Evolutionary conservation across 1,284 basidiomycete species (phyloP).

Genomic region (Microbotryum scabiosae): DNA sequence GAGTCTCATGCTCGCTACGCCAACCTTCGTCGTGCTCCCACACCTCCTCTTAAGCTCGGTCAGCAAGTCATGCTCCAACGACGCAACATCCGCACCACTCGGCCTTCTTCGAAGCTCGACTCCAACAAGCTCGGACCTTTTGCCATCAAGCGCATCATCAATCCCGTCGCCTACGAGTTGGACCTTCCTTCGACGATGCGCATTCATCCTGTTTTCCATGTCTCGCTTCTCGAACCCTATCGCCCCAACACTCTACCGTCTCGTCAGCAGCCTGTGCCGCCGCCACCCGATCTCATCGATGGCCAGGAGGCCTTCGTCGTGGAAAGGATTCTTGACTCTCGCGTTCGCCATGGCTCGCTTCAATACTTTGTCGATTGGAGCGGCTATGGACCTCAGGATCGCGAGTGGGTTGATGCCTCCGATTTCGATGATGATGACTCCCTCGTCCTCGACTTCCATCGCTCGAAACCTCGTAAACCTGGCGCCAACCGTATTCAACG

Average conservation of each 20-base stretch:
- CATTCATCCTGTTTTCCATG: conserved; percentile 13
- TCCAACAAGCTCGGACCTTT: conserved; percentile 11
- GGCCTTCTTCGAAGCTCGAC: conserved; percentile 13
- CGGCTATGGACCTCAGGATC: neutral
- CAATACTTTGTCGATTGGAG: conserved; percentile 8
- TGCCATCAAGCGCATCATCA: neutral
- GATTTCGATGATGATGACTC: too few species aligned
- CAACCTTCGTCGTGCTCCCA: too few species aligned
- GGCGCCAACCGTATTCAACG: too few species aligned
- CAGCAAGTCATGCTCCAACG: conserved; percentile 27
- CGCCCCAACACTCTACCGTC: neutral
- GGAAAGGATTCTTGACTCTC: neutral
- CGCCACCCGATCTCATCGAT: neutral
- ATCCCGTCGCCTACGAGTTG: conserved; percentile 7
- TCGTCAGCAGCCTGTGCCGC: neutral
- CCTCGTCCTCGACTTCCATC: too few species aligned
- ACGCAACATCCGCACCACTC: conserved; percentile 17
- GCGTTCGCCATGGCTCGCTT: neutral
- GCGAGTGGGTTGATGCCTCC: too few species aligned
- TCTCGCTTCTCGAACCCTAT: conserved; percentile 12
- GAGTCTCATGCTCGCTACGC: too few species aligned
- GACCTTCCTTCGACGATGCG: conserved; percentile 5
- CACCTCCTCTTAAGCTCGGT: too few species aligned
- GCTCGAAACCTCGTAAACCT: too few species aligned
- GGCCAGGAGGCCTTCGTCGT: neutral